These are phyloP conservation scores for Kurtzmaniella natalensis DNA, from an alignment of 1,139 yeast genomes.

Conservation along the genomic window DNA sequence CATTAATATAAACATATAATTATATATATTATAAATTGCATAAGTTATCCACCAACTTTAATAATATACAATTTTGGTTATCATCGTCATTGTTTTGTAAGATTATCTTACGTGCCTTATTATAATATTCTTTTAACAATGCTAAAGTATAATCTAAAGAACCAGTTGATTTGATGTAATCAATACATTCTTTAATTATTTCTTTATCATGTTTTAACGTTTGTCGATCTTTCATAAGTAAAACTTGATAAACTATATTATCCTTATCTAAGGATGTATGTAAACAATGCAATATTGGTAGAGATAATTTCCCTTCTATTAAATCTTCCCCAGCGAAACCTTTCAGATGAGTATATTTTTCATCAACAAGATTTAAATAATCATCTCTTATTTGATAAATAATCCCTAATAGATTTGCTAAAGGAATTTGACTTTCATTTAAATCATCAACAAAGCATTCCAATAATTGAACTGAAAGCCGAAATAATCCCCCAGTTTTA, in stretches of 20 bases:
- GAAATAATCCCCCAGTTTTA: constrained; percentile 84
- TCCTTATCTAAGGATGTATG: constrained; percentile 7
- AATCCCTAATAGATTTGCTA: constrained; percentile 78
- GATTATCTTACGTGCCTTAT: constrained; percentile 15
- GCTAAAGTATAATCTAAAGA: constrained; percentile 21
- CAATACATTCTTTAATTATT: constrained; percentile 18
- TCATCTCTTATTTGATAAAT: constrained; percentile 84
- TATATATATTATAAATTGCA: constrained; percentile 8
- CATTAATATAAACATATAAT: constrained; percentile 10
- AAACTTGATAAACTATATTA: constrained; percentile 23
- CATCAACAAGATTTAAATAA: constrained; percentile 58
- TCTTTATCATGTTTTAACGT: constrained; percentile 16
- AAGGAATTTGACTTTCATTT: constrained; percentile 37
- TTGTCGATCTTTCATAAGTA: constrained; percentile 13
- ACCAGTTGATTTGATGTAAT: constrained; percentile 17
- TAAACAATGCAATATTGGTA: constrained; percentile 68
- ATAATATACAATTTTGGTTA: constrained; percentile 6
- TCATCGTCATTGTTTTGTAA: constrained; percentile 5
- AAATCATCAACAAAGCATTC: constrained; percentile 22
- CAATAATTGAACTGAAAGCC: constrained; percentile 67
- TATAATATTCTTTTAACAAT: constrained; percentile 17
- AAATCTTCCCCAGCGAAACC: constrained; percentile 80
- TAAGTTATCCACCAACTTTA: constrained; percentile 12
- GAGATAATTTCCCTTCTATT: constrained; percentile 83
- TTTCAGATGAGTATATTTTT: constrained; percentile 55